Conservation (phyloP, 2,329 filamentous ascomycete genomes). For the Aspergillus nomiae region DNA sequence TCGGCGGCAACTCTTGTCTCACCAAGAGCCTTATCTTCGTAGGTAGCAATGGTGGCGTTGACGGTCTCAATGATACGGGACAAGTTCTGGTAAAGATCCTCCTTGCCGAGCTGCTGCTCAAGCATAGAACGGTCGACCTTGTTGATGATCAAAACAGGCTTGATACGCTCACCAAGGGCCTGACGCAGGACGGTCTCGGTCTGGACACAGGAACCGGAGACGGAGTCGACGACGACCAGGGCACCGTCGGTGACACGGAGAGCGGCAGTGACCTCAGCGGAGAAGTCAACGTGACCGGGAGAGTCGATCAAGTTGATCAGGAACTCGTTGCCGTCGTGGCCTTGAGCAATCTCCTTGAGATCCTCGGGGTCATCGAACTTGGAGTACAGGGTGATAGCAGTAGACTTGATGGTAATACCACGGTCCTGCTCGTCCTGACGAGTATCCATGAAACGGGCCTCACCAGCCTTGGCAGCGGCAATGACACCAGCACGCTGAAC, state of each 20-base stretch:
- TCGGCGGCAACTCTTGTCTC: slow-evolving; percentile 99
- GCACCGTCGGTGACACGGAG: slow-evolving; percentile 99
- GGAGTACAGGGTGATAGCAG: slow-evolving; percentile 97
- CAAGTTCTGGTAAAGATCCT: slow-evolving; percentile 99
- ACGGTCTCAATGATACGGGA: slow-evolving; percentile 99
- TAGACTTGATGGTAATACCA: slow-evolving; percentile 99
- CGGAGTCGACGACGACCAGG: slow-evolving; percentile 98
- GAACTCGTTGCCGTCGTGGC: slow-evolving; percentile 92
- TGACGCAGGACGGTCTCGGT: slow-evolving; percentile 99
- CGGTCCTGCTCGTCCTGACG: slow-evolving; percentile 98
- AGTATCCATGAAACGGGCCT: slow-evolving; percentile 94
- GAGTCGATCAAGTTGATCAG: slow-evolving; percentile 99
- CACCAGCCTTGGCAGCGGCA: slow-evolving; percentile 94
- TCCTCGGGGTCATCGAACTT: slow-evolving; percentile 79
- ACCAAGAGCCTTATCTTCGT: slow-evolving; percentile 94
- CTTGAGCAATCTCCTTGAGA: slow-evolving; percentile 88
- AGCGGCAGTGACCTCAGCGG: slow-evolving; percentile 97
- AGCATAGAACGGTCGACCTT: slow-evolving; percentile 99
- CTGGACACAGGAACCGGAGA: slow-evolving; percentile 99
- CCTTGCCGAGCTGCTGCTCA: slow-evolving; percentile 97
- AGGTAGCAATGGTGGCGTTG: slow-evolving; percentile 99
- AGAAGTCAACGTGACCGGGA: slow-evolving; percentile 99
- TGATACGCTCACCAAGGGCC: slow-evolving; percentile 99
- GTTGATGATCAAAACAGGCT: slow-evolving; percentile 99
- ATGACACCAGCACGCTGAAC: slow-evolving; percentile 99